phyloP scores from a whole-genome alignment of 2,329 filamentous ascomycete genomes.

The Penicillium sp. region DNA sequence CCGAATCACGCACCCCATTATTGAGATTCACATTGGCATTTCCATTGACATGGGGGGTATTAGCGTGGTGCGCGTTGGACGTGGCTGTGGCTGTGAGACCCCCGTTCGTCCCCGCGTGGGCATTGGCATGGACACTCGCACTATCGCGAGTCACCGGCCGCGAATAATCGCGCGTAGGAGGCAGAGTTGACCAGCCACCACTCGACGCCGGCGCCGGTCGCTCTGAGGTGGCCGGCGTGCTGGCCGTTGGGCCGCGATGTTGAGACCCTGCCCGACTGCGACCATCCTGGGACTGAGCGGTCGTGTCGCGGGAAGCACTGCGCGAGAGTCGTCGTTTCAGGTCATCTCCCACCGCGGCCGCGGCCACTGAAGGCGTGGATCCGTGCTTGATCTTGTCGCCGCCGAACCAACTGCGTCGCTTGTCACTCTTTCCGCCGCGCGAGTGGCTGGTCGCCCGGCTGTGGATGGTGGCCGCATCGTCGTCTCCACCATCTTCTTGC shows the following conservation, averaged over 20 bases:
- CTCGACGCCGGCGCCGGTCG: conserved; percentile 27
- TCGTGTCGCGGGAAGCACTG: conserved; percentile 34
- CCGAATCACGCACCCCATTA: conserved; percentile 58
- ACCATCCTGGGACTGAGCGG: conserved; percentile 32
- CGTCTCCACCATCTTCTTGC: conserved; percentile 32
- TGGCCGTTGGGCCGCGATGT: conserved; percentile 26
- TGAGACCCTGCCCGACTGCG: conserved; percentile 35
- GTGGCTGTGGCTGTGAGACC: conserved; percentile 2
- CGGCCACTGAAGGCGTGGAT: conserved; percentile 35
- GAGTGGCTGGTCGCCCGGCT: conserved; percentile 43
- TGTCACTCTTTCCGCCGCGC: conserved; percentile 39
- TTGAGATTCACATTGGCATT: conserved; percentile 27
- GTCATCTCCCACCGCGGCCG: conserved; percentile 28
- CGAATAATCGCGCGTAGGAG: conserved; percentile 38
- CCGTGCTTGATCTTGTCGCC: conserved; percentile 39
- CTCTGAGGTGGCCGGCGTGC: conserved; percentile 12
- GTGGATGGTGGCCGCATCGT: conserved; percentile 42
- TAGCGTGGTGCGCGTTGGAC: neutral
- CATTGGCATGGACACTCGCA: too few species aligned
- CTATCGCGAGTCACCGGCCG: conserved; percentile 39
- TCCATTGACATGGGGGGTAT: neutral
- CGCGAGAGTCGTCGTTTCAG: conserved; percentile 31
- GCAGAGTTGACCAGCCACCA: conserved; percentile 40
- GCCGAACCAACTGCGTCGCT: conserved; percentile 47
- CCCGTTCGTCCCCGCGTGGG: conserved; percentile 2